Base-by-base conservation (phyloP, 2,329 filamentous ascomycete genomes). In the Tolypocladium inflatum region DNA sequence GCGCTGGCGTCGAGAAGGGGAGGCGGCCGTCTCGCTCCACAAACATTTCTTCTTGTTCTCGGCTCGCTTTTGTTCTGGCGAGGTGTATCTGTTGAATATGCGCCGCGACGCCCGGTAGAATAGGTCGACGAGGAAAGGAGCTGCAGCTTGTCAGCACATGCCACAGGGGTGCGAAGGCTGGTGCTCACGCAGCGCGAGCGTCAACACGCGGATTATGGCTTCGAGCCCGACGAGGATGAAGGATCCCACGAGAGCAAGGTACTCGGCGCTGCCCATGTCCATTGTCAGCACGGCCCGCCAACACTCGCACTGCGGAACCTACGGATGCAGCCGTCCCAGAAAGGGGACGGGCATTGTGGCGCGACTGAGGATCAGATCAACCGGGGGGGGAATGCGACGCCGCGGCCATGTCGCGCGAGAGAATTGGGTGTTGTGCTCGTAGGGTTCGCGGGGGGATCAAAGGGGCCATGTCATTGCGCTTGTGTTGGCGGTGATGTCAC, bases 221-320 rank as follows among this genome's bases (percentile, higher is more conserved):
- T 99, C 94, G 63, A 96, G 80, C 53, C 85, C 80, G 59, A 97
- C 87, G 42, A 99, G 82, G 56, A 90, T 67, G 67, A 97, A 89
- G 9, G 93, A 97, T 57, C 86, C 85, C 53, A 94, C 74, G 50
- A 99, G 83, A 43, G 92, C 91, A 62, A 95, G 75, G 76, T 97
- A 97, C 76, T 99, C 92, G 73, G 82, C 82, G 72, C 89, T 91
- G 63, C 60, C 58, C 5, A 55, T 19, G 11, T 35, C 53, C 37
- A 56, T 55, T 48, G 58, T 59, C 30, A 58, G 50, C 41, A 54
- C 57, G 55, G 55, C 54, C 8, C 17, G n/a, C 7, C 15, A 23
- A n/a, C 17, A 19, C 43, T 17, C 33, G 7, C n/a, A 21, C 21
- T 51, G n/a, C 37, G 45, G 30, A 61, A 74, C 78, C 70, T 65